Conservation (phyloP, 2,329 filamentous ascomycete species). For the Xylaria sp. region DNA sequence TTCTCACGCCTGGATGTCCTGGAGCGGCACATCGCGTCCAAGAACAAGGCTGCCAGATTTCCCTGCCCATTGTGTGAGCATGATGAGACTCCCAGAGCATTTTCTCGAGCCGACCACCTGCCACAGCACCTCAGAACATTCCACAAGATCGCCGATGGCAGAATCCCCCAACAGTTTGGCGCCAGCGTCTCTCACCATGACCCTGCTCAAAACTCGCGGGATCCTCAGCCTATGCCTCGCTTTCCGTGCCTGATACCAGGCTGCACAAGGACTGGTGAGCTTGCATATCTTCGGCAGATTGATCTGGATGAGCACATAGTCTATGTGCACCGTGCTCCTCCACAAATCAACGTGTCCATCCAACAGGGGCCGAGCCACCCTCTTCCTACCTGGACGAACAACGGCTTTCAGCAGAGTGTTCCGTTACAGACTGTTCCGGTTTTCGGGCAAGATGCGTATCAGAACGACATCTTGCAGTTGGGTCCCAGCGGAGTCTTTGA, state of each 20-base stretch:
- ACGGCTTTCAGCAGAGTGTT: neutral
- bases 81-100: constrained; percentile 18
- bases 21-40: constrained; percentile 32
- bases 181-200: neutral
- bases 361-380: neutral
- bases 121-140: constrained; percentile 34
- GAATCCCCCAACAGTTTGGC: constrained; percentile 21
- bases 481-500: neutral
- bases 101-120: constrained; percentile 34
- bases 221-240: neutral
- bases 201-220: neutral
- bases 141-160: constrained; percentile 29
- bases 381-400: neutral
- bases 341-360: neutral
- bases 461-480: neutral
- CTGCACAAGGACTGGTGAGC: constrained; percentile 9
- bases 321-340: neutral
- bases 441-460: constrained; percentile 5
- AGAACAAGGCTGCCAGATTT: constrained; percentile 16
- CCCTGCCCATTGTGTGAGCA: constrained; percentile 32
- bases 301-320: constrained; percentile 28
- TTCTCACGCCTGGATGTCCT: constrained; percentile 32
- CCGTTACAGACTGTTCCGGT: neutral
- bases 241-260: constrained; percentile 21
- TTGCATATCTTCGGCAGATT: constrained; percentile 17